Base-by-base conservation (phyloP, 2,329 filamentous ascomycete species). In the Cytospora chrysosperma region DNA sequence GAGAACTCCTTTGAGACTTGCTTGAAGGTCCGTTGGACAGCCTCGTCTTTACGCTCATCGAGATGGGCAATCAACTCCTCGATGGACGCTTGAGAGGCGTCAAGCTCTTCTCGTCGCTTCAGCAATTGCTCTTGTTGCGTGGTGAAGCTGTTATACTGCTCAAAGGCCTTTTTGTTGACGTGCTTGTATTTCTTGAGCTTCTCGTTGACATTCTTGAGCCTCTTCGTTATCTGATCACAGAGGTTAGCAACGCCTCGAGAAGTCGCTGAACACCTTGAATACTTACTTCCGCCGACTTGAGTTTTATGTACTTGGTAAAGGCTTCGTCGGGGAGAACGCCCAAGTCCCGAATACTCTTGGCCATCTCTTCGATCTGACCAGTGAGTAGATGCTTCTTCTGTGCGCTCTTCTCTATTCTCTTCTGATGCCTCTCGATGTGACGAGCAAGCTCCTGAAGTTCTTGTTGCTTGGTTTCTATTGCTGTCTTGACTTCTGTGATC, bases 101-200 rank as follows among this genome's bases (percentile, higher is more conserved):
- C 92, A 13, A 99, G 86, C 74, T 98, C 95, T 70, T 89, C 86
- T 56, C 94, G 87, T 69, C 95, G 90, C 72, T 91, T 90, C 56
- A 91, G 90, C 21, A 99, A 82, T 26, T 90, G 89, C 67, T 97
- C 93, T 63, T 96, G 90, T 76, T 97, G 92, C 57, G 88, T 90
- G 9, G 94, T 97, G 75, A 98, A 99, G 78, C 89, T 96, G 79
- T 94, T 96, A 80, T 98, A 99, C 75, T 99, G 95, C 77, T 99
- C 96, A 73, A 98, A 97, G 0, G 95, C 95, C 79, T 99, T 98
- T 80, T 98, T 99, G 85, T 99, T 99, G 78, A 99, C 93, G 72
- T 97, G 92, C 61, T 93, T 92, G 79, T 95, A 98, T 75, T 97
- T 97, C 79, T 98, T 98, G 61, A 98, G 82, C 0, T 91, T 88